Percentiles rank a stretch among this genome's conserved stretches.
Evolutionary conservation across 495 filamentous ascomycete species (phyloP).

Genomic region (Rusavskia elegans): DNA sequence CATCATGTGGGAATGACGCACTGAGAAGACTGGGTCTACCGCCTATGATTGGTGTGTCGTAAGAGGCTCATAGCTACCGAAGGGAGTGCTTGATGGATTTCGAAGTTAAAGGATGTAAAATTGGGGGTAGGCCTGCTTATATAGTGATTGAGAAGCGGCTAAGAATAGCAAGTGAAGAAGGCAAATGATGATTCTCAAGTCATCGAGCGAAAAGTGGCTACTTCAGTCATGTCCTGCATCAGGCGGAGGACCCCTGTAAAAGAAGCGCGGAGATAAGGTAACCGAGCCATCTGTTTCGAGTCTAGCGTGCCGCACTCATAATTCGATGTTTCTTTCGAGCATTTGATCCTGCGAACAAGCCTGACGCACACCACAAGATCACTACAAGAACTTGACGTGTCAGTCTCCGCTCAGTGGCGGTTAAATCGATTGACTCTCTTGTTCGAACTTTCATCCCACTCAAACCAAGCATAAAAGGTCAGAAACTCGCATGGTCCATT

Average conservation of each 20-base stretch:
- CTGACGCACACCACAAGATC: constrained; percentile 14
- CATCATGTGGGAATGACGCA: constrained; percentile 19
- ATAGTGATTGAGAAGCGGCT: constrained; percentile 11
- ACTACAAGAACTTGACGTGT: constrained; percentile 47
- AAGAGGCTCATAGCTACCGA: constrained; percentile 26
- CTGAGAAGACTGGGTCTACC: constrained; percentile 16
- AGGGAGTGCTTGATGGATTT: background rate
- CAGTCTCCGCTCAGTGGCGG: constrained; percentile 77
- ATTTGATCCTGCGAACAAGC: constrained; percentile 17
- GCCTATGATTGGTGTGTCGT: constrained; percentile 29
- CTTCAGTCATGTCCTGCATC: background rate
- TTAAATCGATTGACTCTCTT: constrained; percentile 93
- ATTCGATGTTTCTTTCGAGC: constrained; percentile 7
- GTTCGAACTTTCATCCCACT: constrained; percentile 31
- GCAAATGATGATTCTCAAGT: background rate
- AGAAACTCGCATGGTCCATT: background rate
- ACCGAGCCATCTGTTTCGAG: too few species aligned
- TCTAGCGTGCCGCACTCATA: constrained; percentile 22
- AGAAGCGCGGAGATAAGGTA: too few species aligned
- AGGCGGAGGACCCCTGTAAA: background rate
- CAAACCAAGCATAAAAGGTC: background rate
- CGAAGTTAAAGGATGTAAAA: constrained; percentile 1
- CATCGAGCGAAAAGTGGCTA: too few species aligned
- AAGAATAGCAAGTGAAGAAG: background rate
- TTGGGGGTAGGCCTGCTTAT: too few species aligned